These are phyloP conservation scores for Chaetomium sp. DNA, from an alignment of 2,329 filamentous ascomycete genomes.

Conservation along the genomic window DNA sequence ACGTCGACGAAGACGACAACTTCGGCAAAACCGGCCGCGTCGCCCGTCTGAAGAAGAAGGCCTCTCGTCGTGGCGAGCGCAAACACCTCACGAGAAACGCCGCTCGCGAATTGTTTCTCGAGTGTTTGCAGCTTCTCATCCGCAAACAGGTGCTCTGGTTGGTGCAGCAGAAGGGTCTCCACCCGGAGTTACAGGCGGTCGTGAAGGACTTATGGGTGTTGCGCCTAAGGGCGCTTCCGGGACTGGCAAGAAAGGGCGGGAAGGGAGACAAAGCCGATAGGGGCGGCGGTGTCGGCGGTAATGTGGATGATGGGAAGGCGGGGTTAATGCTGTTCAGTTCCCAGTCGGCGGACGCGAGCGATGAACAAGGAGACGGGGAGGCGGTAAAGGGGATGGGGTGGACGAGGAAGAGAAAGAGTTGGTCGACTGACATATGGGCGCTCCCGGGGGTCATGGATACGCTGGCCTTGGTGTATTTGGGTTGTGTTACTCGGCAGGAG, in stretches of 20 bases:
- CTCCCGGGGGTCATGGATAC: slow-evolving; percentile 67
- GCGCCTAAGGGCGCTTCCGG: slow-evolving; percentile 51
- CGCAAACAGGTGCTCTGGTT: slow-evolving; percentile 75
- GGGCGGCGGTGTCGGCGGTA: slow-evolving; percentile 35
- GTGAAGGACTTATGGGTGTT: slow-evolving; percentile 82
- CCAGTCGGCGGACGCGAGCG: slow-evolving; percentile 47
- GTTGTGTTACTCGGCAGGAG: slow-evolving; percentile 64
- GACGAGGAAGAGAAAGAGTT: slow-evolving; percentile 31
- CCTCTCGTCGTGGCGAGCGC: slow-evolving; percentile 42
- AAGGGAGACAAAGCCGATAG: slow-evolving; percentile 28
- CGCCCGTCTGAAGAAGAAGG: slow-evolving; percentile 51
- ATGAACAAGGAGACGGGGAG: slow-evolving; percentile 26
- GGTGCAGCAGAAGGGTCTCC: slow-evolving; percentile 58
- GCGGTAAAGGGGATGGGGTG: not conserved
- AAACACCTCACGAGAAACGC: slow-evolving; percentile 57
- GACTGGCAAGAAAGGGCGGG: slow-evolving; percentile 37
- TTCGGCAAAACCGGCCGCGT: slow-evolving; percentile 55
- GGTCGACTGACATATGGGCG: slow-evolving; percentile 45
- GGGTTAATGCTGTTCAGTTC: slow-evolving; percentile 51
- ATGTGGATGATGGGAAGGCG: slow-evolving; percentile 29
- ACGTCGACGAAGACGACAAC: slow-evolving; percentile 60
- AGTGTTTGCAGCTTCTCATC: slow-evolving; percentile 77
- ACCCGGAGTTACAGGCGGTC: slow-evolving; percentile 67
- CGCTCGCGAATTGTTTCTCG: slow-evolving; percentile 72
- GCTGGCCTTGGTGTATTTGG: slow-evolving; percentile 73